These are phyloP conservation scores for Aegilops sharonensis DNA, from an alignment of 176 grass and related monocot genomes.

Conservation along the genomic window DNA sequence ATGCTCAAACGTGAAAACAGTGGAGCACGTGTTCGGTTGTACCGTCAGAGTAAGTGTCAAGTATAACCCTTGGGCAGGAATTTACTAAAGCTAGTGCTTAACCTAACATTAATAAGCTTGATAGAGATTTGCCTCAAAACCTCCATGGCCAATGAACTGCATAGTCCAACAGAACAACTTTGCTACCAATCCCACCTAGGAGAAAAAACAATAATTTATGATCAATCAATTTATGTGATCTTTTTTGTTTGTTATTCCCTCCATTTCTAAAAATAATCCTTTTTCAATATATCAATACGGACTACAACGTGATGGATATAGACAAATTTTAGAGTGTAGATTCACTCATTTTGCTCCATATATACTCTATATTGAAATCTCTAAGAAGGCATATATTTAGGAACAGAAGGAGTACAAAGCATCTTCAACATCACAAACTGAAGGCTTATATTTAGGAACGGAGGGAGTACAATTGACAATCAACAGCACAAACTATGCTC, in stretches of 20 bases:
- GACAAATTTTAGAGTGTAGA: too few relatives aligned
- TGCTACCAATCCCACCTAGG: slow-evolving; percentile 73
- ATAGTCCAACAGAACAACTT: slow-evolving; percentile 80
- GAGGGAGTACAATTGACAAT: background rate
- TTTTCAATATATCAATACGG: too few relatives aligned
- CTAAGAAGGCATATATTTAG: too few relatives aligned
- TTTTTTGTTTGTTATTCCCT: too few relatives aligned
- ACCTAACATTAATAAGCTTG: background rate
- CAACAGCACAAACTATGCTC: background rate
- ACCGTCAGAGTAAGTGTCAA: background rate
- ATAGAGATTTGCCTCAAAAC: slow-evolving; percentile 65
- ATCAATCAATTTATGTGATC: background rate
- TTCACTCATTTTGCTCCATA: too few relatives aligned
- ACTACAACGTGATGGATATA: too few relatives aligned
- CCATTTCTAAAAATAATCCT: too few relatives aligned
- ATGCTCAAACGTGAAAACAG: slow-evolving; percentile 48
- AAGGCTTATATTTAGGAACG: too few relatives aligned
- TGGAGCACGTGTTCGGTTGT: slow-evolving; percentile 78
- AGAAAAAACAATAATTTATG: background rate
- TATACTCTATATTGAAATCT: too few relatives aligned
- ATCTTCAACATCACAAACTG: too few relatives aligned
- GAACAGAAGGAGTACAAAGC: too few relatives aligned
- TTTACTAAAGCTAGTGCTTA: background rate
- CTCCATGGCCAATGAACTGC: slow-evolving; percentile 88
- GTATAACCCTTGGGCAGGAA: background rate